These are phyloP conservation scores for Macrolepiota dolichaula DNA, from an alignment of 768 basidiomycete genomes.

Conservation along the genomic window DNA sequence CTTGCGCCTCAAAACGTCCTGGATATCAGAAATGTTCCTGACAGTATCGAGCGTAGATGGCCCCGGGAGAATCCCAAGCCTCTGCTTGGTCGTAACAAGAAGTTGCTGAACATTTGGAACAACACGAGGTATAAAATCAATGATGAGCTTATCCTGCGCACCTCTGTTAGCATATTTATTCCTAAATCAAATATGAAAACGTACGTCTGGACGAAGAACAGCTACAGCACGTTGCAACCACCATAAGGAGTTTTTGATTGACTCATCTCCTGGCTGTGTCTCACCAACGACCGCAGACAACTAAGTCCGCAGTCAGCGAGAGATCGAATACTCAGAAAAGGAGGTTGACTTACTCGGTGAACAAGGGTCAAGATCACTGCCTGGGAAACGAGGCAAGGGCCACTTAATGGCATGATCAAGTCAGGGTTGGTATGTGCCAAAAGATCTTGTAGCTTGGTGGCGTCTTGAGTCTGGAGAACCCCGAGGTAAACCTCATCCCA, in stretches of 20 bases:
- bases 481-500: conserved; percentile 85
- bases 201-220: conserved; percentile 69
- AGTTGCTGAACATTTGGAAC: conserved; percentile 75
- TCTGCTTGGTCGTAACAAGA: conserved; percentile 76
- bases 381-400: conserved; percentile 69
- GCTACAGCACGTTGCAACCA: conserved; percentile 79
- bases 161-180: neutral
- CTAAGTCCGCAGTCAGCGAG: conserved; percentile 32
- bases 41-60: conserved; percentile 65
- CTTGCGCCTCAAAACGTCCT: conserved; percentile 64
- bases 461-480: conserved; percentile 73
- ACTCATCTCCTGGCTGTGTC: conserved; percentile 71
- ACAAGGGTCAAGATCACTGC: conserved; percentile 82
- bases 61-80: conserved; percentile 72
- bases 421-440: conserved; percentile 75
- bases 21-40: conserved; percentile 69
- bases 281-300: conserved; percentile 74
- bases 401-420: conserved; percentile 73
- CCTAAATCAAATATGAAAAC: conserved; percentile 18
- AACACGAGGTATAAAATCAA: conserved; percentile 78
- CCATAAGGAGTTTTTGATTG: conserved; percentile 81
- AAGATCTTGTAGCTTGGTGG: conserved; percentile 69
- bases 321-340: neutral
- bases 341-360: conserved; percentile 58
- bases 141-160: conserved; percentile 71